These are phyloP conservation scores for Acanthamoeba sp. DNA, from an alignment of 208 protist species.

Conservation along the genomic window DNA sequence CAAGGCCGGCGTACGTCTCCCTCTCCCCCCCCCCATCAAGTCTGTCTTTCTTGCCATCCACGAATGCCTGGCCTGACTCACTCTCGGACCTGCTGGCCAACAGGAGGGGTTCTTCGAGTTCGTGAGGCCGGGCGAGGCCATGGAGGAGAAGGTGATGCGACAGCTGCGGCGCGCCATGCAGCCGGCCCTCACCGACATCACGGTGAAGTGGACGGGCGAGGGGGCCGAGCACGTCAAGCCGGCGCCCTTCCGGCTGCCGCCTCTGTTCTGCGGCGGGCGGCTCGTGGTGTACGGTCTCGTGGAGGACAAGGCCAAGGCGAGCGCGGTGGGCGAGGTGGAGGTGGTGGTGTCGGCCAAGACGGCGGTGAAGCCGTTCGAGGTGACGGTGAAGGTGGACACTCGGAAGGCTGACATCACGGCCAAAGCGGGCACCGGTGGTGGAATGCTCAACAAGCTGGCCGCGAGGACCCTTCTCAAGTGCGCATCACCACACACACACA, in stretches of 20 bases:
- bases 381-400: not conserved
- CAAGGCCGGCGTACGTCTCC: conserved; percentile 17
- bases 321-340: not conserved
- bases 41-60: too few relatives aligned
- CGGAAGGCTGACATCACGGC: too few relatives aligned
- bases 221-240: not conserved
- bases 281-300: conserved; percentile 65
- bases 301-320: not conserved
- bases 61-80: too few relatives aligned
- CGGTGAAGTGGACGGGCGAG: conserved; percentile 60
- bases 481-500: too few relatives aligned
- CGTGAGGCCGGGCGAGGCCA: conserved; percentile 71
- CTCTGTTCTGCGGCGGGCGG: conserved; percentile 48
- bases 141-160: conserved; percentile 76
- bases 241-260: conserved; percentile 24
- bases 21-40: not conserved
- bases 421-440: not conserved
- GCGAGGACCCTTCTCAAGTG: conserved; percentile 11
- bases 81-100: not conserved
- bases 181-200: conserved; percentile 80
- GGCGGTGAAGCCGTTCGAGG: not conserved
- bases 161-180: conserved; percentile 79
- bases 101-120: conserved; percentile 79
- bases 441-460: conserved; percentile 39
- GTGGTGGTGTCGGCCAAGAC: conserved; percentile 54